Conservation (phyloP, 495 filamentous ascomycete species). For the Glutinoglossum americanum region DNA sequence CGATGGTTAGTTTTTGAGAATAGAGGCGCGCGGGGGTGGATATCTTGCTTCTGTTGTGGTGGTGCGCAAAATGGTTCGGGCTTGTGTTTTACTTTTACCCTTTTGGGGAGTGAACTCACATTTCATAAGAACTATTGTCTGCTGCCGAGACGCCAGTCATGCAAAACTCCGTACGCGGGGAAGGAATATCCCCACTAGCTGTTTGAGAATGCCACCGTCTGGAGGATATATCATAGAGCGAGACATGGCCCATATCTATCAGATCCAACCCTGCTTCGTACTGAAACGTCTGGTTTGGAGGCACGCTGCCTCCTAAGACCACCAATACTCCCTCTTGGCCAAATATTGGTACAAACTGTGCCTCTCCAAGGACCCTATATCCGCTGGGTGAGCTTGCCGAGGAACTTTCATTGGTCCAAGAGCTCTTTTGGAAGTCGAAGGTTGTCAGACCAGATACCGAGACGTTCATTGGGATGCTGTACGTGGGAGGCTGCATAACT, state of each 20-base stretch:
- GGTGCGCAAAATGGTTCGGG: too few species aligned
- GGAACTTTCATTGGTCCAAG: background rate
- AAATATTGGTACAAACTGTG: background rate
- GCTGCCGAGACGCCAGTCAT: background rate
- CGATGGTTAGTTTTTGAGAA: background rate
- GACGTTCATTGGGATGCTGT: too few species aligned
- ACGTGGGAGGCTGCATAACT: background rate
- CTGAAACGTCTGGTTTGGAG: background rate
- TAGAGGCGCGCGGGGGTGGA: too few species aligned
- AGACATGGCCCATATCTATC: background rate
- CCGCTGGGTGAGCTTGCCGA: background rate
- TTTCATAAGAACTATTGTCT: background rate
- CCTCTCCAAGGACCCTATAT: background rate
- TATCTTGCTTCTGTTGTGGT: too few species aligned
- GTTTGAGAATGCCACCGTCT: background rate
- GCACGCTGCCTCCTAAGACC: background rate
- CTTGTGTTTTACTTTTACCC: too few species aligned
- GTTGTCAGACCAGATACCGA: background rate
- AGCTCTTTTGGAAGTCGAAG: background rate
- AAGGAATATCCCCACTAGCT: background rate
- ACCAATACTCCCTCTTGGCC: background rate
- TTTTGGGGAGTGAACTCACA: background rate
- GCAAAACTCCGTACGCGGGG: background rate
- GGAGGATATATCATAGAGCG: background rate
- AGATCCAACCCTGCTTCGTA: background rate